These are phyloP conservation scores for Debaryomyces fabryi DNA, from an alignment of 1,139 yeast genomes.

Conservation along the genomic window DNA sequence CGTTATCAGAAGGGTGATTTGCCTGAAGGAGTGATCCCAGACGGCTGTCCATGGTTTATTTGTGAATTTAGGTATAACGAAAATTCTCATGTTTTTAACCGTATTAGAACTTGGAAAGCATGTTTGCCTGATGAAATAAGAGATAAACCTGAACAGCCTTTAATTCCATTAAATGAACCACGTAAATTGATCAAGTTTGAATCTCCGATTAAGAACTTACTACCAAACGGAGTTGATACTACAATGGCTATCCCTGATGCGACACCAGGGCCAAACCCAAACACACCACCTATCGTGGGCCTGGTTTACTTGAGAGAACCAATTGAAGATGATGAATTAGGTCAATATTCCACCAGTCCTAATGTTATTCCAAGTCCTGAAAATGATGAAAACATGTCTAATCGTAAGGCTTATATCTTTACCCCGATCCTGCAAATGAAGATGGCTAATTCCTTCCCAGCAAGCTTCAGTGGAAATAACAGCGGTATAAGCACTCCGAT, in stretches of 20 bases:
- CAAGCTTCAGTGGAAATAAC: constrained; percentile 12
- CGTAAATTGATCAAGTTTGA: constrained; percentile 74
- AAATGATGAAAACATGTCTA: constrained; percentile 53
- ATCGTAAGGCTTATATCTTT: constrained; percentile 45
- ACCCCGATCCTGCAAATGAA: constrained; percentile 53
- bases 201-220: constrained; percentile 78
- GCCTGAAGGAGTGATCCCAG: constrained; percentile 61
- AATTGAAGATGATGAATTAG: constrained; percentile 75
- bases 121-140: constrained; percentile 97
- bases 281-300: constrained; percentile 91
- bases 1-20: constrained; percentile 95
- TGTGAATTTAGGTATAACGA: constrained; percentile 96
- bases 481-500: constrained; percentile 12
- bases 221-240: constrained; percentile 72
- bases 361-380: constrained; percentile 57
- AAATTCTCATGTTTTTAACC: constrained; percentile 83
- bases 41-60: constrained; percentile 82
- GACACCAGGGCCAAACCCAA: constrained; percentile 67
- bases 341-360: constrained; percentile 63
- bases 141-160: constrained; percentile 82
- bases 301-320: constrained; percentile 81
- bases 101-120: constrained; percentile 97
- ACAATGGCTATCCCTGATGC: constrained; percentile 84
- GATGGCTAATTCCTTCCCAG: constrained; percentile 24
- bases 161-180: constrained; percentile 51